Base-by-base conservation (phyloP, 2,329 filamentous ascomycete species). In the Diplodia sapinea region DNA sequence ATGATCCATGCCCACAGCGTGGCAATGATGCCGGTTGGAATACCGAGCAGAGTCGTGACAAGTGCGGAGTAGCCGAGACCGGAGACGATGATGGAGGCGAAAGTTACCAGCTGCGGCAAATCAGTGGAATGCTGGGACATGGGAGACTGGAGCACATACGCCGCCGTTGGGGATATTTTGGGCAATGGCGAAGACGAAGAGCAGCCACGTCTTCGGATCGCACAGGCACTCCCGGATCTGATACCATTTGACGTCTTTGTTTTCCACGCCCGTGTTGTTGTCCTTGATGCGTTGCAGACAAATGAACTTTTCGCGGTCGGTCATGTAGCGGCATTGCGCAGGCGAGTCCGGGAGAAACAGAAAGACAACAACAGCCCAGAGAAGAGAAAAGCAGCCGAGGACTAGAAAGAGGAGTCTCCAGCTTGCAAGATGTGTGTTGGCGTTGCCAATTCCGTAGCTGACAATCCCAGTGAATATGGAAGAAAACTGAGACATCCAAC, bases 11-110 rank as follows among this genome's bases (percentile, higher is more conserved):
- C 74, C 40, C 75, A 74, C 2, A 75, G 55, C 0, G 76, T 77
- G 0, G 75, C 75, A 71, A 77, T 77, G 11, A 77, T 71, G 0
- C 75, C 75, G 4, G 75, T 76, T 0, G 77, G 77, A 72, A 79
- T 79, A 33, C 76, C 77, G 8, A 81, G 71, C 8, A 81, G 69
- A 1, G 79, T 77, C 1, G 77, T 74, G 40, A 77, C 69, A 0
- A 79, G 71, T 2, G 75, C 63, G 0, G 72, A 74, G 67, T 79
- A 81, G 5, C 79, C 79, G 31, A 81, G 76, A 7, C 76, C 75
- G 26, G 73, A 71, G 68, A 81, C 79, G 54, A 81, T 77, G 38
- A 80, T 77, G 5, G 76, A 74, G n/a, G 75, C 76, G 70, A 79
- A 81, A 0, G 75, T 78, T 3, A 75, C 76, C 5, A 79, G 69